A percentile compares a stretch with the other conserved stretches of the same genome.
phyloP scores from a whole-genome alignment of 768 basidiomycete species.

The Mycena alexandri region DNA sequence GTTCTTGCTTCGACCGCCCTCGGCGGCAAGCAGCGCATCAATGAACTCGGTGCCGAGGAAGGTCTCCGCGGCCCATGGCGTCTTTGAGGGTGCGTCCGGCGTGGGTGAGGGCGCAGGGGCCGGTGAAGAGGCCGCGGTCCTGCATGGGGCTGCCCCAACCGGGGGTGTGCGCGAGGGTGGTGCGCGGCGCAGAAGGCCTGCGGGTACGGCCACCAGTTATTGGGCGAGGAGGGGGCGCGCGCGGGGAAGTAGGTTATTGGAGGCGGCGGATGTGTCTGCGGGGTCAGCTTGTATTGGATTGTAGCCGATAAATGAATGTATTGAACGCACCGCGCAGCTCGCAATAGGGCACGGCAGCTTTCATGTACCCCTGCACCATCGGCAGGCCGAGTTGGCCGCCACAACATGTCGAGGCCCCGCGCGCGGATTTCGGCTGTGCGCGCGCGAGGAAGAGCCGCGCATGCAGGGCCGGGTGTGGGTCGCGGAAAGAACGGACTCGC shows the following conservation, averaged over 20 bases:
- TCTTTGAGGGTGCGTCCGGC: conserved; percentile 17
- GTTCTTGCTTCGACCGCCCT: not conserved
- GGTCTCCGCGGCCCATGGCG: conserved; percentile 31
- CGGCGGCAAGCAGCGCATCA: not conserved
- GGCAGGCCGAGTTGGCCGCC: conserved; percentile 18
- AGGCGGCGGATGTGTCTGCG: not conserved
- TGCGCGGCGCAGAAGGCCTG: conserved; percentile 32
- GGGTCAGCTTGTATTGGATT: too few species aligned
- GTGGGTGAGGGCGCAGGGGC: conserved; percentile 2
- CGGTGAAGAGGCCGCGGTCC: conserved; percentile 21
- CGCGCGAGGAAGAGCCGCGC: conserved; percentile 38
- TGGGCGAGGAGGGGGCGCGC: conserved; percentile 21
- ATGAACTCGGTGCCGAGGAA: conserved; percentile 31
- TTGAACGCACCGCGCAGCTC: not conserved
- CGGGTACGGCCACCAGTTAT: conserved; percentile 38
- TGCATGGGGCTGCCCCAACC: conserved; percentile 28
- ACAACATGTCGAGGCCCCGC: conserved; percentile 32
- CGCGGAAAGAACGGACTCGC: conserved; percentile 34
- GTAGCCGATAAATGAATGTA: too few species aligned
- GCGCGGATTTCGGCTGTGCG: conserved; percentile 32
- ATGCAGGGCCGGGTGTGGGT: conserved; percentile 36
- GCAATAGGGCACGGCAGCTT: conserved; percentile 26
- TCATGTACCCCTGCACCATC: conserved; percentile 34
- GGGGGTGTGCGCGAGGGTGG: conserved; percentile 26
- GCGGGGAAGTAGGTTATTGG: conserved; percentile 36